Conservation (phyloP, 148 eudicot species). For the Suaeda aralocaspica region DNA sequence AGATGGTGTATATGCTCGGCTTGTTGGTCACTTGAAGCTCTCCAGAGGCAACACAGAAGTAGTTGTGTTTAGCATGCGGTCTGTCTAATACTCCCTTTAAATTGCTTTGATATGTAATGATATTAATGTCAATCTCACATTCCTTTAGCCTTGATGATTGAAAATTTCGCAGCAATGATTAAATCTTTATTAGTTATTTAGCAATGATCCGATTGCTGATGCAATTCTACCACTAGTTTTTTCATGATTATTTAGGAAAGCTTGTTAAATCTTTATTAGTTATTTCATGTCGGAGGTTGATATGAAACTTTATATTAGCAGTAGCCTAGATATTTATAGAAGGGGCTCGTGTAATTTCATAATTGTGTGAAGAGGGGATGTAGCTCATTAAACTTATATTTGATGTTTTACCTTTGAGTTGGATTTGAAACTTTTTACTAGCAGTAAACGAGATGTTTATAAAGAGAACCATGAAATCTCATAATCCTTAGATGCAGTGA, state of each 20-base stretch:
- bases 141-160: background rate
- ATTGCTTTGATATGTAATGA: background rate
- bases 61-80: conserved; percentile 73
- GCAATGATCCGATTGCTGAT: background rate
- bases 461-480: too few species aligned
- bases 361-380: background rate
- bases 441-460: too few species aligned
- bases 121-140: background rate
- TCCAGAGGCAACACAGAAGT: conserved; percentile 59
- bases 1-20: conserved; percentile 65
- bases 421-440: too few species aligned
- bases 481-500: background rate
- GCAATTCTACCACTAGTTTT: background rate
- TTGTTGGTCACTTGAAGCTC: conserved; percentile 71
- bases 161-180: background rate
- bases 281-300: background rate
- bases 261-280: background rate
- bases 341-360: background rate
- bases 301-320: background rate
- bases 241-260: background rate
- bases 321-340: background rate
- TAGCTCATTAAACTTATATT: too few species aligned
- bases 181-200: too few species aligned
- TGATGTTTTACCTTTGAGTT: too few species aligned
- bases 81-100: background rate